Conservation (phyloP, 495 filamentous ascomycete species). For the Penicillium waksmanii region DNA sequence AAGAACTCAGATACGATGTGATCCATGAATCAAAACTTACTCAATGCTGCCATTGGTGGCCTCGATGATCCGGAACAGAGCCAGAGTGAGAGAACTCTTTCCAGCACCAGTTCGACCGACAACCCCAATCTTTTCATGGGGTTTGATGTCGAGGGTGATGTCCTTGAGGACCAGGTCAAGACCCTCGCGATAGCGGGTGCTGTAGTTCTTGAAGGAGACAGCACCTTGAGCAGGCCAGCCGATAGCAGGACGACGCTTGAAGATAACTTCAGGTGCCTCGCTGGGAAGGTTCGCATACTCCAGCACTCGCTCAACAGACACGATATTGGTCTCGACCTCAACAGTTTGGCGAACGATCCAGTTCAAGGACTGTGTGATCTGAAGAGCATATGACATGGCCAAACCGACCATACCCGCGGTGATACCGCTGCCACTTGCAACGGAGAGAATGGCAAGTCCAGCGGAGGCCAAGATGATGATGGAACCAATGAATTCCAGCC, state of each 20-base stretch:
- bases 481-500: slow-evolving; percentile 95
- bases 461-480: slow-evolving; percentile 90
- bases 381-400: slow-evolving; percentile 94
- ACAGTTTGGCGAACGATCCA: slow-evolving; percentile 99
- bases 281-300: slow-evolving; percentile 94
- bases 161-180: slow-evolving; percentile 92
- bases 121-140: slow-evolving; percentile 97
- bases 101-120: slow-evolving; percentile 96
- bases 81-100: slow-evolving; percentile 92
- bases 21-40: slow-evolving; percentile 28
- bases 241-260: slow-evolving; percentile 79
- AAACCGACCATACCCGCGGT: slow-evolving; percentile 85
- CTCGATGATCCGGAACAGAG: slow-evolving; percentile 96
- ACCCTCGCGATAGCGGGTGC: slow-evolving; percentile 85
- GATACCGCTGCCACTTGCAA: slow-evolving; percentile 68
- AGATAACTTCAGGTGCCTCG: slow-evolving; percentile 94
- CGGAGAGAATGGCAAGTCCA: slow-evolving; percentile 78
- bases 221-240: slow-evolving; percentile 92
- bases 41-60: slow-evolving; percentile 75
- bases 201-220: slow-evolving; percentile 91
- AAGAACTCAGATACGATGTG: neutral
- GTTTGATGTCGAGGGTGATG: slow-evolving; percentile 87
- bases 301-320: slow-evolving; percentile 95
- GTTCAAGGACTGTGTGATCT: slow-evolving; percentile 98
- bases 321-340: slow-evolving; percentile 99